phyloP scores from a whole-genome alignment of 352 stramenopile genomes.

The Phytophthora hybrid region DNA sequence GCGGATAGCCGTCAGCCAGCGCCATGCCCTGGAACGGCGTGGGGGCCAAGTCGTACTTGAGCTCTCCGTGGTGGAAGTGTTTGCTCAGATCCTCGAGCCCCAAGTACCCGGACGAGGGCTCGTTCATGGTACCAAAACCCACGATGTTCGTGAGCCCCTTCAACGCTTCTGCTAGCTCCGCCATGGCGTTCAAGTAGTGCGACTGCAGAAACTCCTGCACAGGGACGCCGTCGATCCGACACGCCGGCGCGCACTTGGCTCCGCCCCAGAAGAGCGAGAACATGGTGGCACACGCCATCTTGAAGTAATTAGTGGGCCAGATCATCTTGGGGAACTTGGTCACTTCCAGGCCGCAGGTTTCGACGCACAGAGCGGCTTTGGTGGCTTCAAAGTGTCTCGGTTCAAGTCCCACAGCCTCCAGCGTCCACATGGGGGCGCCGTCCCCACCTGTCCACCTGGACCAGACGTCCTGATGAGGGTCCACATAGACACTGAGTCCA shows the following conservation, averaged over 20 bases:
- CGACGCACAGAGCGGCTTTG: slow-evolving; percentile 78
- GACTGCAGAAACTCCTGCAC: slow-evolving; percentile 91
- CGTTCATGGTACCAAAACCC: slow-evolving; percentile 94
- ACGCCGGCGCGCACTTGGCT: slow-evolving; percentile 69
- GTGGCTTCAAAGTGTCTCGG: slow-evolving; percentile 77
- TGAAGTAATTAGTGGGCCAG: slow-evolving; percentile 94
- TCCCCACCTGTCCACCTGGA: slow-evolving; percentile 91
- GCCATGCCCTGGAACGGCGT: slow-evolving; percentile 87
- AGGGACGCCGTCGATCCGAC: slow-evolving; percentile 71
- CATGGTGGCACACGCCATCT: slow-evolving; percentile 91
- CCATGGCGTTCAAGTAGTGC: slow-evolving; percentile 86
- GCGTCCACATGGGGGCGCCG: slow-evolving; percentile 91
- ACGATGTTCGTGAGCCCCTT: slow-evolving; percentile 84
- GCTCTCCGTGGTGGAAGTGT: slow-evolving; percentile 63
- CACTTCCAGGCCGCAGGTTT: slow-evolving; percentile 54
- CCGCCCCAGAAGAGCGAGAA: slow-evolving; percentile 93
- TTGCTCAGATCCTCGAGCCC: slow-evolving; percentile 65
- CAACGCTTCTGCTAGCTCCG: slow-evolving; percentile 65
- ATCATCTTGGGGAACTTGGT: slow-evolving; percentile 90
- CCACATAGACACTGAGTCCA: slow-evolving; percentile 89
- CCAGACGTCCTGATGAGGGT: slow-evolving; percentile 94
- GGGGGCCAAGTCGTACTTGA: slow-evolving; percentile 80
- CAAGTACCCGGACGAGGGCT: slow-evolving; percentile 84
- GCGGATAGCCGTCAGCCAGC: slow-evolving; percentile 70
- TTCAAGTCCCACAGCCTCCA: slow-evolving; percentile 82